Evolutionary conservation across 495 filamentous ascomycete species (phyloP).

Genomic region (Penicillium taxi): DNA sequence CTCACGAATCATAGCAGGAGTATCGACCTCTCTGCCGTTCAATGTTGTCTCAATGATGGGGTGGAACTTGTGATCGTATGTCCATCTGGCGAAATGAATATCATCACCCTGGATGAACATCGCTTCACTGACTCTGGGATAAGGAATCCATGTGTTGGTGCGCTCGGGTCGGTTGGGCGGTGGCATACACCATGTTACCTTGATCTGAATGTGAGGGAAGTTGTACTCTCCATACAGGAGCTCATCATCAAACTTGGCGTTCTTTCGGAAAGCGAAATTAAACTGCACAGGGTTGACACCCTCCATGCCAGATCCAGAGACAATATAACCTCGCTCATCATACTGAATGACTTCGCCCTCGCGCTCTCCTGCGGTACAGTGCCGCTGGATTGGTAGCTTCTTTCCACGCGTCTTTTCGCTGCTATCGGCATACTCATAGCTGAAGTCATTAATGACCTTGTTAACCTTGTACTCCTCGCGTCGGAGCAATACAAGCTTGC

Average conservation of each 20-base stretch:
- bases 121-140: conserved; percentile 2
- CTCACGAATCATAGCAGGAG: conserved; percentile 1
- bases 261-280: conserved; percentile 1
- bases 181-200: conserved; percentile 3
- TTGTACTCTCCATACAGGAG: conserved; percentile 1
- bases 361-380: neutral
- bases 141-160: conserved; percentile 3
- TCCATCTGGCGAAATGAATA: conserved; percentile 1
- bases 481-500: neutral
- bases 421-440: neutral
- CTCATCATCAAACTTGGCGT: conserved; percentile 4
- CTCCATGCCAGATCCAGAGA: conserved; percentile 2
- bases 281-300: conserved; percentile 3
- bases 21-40: neutral
- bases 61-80: conserved; percentile 4
- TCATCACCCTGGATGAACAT: conserved; percentile 1
- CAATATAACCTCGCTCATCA: conserved; percentile 2
- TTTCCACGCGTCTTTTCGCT: neutral
- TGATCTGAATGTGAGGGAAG: conserved; percentile 2
- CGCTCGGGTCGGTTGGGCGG: conserved; percentile 2
- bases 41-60: neutral
- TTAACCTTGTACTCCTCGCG: conserved; percentile 4
- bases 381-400: conserved; percentile 3
- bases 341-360: conserved; percentile 3
- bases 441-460: conserved; percentile 1